Evolutionary conservation across 805 yeast species (phyloP), one percentile per base, ranked within the genome.

Genomic region (Candida krabiensis): DNA sequence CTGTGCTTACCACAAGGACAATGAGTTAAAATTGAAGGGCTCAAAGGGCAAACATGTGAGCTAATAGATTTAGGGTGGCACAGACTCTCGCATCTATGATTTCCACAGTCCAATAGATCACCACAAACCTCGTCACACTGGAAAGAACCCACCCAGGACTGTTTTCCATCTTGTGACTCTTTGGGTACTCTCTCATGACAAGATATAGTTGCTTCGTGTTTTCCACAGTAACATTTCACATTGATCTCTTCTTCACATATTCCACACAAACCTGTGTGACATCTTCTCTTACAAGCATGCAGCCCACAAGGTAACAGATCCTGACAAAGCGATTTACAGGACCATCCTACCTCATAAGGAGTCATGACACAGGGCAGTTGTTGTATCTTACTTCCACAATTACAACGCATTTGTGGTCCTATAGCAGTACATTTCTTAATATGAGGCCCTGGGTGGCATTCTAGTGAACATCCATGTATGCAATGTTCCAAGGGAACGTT

Each of bases 361-460:
- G 89, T 87, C 44, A 80, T 66, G 23, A 75, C 71, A 67, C 86
- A 87, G n/a, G 83, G 90, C 53, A 78, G 63, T 53, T 86, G 93
- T 37, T 73, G 75, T 12, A 69, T 58, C 35, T 74, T 68, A 27
- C 71, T 73, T 1, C 96, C 96, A 67, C 97, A 89, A 19, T 69
- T 67, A 61, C 96, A 89, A 27, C 63, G 64, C 66, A 84, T 62
- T 8, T 67, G 61, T 0, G 95, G 91, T 0, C 91, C 88, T 56
- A 83, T 62, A 2, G 95, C 88, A 11, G 84, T 80, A 65, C 97
- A 89, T 18, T 67, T 68, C 27, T 68, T 67, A 1, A 87, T 79
- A 60, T 90, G 96, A 1, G 89, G 84, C 0, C 96, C 97, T 2
- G 96, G 91, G 58, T 89, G 97, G 57, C 97, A 89, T 12, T 73